A percentile compares a stretch with the other conserved stretches of the same genome.
These are phyloP conservation scores for Pulicaria dysenterica DNA, from an alignment of 129 eudicot species.

Conservation along the genomic window DNA sequence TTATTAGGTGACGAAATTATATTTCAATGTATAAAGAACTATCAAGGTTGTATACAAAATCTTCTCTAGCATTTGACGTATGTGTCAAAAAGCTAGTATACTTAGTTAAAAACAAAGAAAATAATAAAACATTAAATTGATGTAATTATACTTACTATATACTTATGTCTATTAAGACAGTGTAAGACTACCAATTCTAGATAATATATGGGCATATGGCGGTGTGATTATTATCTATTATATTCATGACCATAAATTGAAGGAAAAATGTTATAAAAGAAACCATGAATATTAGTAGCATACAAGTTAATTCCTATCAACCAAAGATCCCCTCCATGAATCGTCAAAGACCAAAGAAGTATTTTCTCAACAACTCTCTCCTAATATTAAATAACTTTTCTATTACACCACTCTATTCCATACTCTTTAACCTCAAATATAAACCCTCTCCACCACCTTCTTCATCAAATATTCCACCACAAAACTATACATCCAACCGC, in stretches of 20 bases:
- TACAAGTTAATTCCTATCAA: conserved; percentile 45
- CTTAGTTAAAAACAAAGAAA: neutral
- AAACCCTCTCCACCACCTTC: conserved; percentile 27
- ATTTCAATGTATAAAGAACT: too few species aligned
- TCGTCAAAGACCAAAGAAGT: conserved; percentile 29
- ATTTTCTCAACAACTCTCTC: conserved; percentile 61
- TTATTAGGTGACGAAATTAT: too few species aligned
- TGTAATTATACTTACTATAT: neutral
- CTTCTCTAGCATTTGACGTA: neutral
- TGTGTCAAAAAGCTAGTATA: neutral
- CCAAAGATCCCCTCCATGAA: conserved; percentile 34
- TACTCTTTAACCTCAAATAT: conserved; percentile 33
- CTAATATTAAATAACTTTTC: conserved; percentile 37
- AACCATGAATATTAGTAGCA: neutral
- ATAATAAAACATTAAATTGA: too few species aligned
- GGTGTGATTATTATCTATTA: too few species aligned
- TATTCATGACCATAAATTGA: neutral
- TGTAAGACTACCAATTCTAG: too few species aligned
- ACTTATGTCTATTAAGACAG: too few species aligned
- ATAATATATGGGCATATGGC: too few species aligned
- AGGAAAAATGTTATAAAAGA: neutral
- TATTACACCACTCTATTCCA: conserved; percentile 27
- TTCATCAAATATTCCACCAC: conserved; percentile 1
- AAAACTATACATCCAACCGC: neutral
- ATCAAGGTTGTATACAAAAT: too few species aligned